Evolutionary conservation across 2,329 filamentous ascomycete genomes (phyloP), one percentile per base, ranked within the genome.

Genomic region (Knufia petricola): DNA sequence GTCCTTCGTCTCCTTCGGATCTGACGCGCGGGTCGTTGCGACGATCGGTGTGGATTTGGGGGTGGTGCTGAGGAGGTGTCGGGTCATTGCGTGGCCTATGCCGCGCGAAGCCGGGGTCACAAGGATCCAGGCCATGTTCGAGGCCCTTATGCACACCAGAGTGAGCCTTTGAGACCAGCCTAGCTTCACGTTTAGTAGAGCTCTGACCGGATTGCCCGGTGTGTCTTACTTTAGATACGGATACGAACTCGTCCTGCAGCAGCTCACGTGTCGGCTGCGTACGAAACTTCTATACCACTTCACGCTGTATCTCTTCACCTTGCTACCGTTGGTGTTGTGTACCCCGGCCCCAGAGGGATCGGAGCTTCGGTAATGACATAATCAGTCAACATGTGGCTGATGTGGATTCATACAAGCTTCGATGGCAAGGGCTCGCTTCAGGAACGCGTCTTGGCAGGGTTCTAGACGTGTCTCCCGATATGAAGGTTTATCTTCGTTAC

Each of bases 31-130:
- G 7, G 77, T 75, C 40, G 79, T 83, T 43, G 77, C 78, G 26
- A 83, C 68, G 19, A 84, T 67, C 0, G 79, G 79, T 12, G 77
- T 66, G 9, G 58, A 53, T 7, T 55, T 10, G 23, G 68, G 68
- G 6, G 79, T 81, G 8, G 72, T 77, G 48, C 69, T 64, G 6
- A 84, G 67, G 4, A 84, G 64, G 49, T 74, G 72, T 44, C 77
- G 71, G 1, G 78, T 74, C 23, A 84, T 66, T 36, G 78, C 74
- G 53, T 80, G 74, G 13, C 79, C 81, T 55, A 84, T 77, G 53
- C 81, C 80, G 54, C 78, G 69, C 6, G 78, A 82, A 24, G 79
- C 74, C 1, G 81, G 81, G 10, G 73, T 75, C 8, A 69, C 62
- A 26, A 73, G 56, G 36, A 64, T 62, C 52, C 63, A 58, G 49